phyloP scores from a whole-genome alignment of 768 basidiomycete species.

The Auriscalpium vulgare region DNA sequence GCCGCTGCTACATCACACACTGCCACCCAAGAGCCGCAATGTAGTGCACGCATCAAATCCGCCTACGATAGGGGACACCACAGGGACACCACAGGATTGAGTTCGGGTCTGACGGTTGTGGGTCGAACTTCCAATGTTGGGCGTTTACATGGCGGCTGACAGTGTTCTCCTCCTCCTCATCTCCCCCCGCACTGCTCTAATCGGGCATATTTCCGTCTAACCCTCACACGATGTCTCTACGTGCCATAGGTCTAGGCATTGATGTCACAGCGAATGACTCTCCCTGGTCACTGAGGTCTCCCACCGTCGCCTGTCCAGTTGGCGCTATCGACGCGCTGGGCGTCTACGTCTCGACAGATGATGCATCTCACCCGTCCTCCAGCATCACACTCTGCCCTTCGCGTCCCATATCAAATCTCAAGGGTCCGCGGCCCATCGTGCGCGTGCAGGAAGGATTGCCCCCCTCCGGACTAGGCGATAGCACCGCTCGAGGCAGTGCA shows the following conservation, averaged over 20 bases:
- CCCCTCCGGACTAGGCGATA: background rate
- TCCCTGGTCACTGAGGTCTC: no score
- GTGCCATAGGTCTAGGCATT: background rate
- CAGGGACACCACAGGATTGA: no score
- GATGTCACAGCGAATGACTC: background rate
- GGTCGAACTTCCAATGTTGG: no score
- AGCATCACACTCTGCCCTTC: background rate
- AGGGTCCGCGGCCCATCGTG: conserved; percentile 6
- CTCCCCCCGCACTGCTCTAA: no score
- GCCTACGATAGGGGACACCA: no score
- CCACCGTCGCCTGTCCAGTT: background rate
- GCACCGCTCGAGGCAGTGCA: background rate
- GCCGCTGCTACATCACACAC: no score
- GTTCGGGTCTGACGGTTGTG: no score
- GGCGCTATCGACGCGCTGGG: background rate
- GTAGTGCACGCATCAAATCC: no score
- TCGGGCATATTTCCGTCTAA: background rate
- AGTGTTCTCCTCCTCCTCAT: no score
- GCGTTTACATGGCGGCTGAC: no score
- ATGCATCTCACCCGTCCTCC: background rate
- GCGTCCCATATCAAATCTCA: background rate
- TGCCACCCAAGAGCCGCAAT: no score
- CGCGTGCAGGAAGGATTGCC: background rate
- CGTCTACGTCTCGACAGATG: background rate
- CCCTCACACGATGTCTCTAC: background rate